phyloP scores from a whole-genome alignment of 1,284 basidiomycete species.

The Malassezia nana region DNA sequence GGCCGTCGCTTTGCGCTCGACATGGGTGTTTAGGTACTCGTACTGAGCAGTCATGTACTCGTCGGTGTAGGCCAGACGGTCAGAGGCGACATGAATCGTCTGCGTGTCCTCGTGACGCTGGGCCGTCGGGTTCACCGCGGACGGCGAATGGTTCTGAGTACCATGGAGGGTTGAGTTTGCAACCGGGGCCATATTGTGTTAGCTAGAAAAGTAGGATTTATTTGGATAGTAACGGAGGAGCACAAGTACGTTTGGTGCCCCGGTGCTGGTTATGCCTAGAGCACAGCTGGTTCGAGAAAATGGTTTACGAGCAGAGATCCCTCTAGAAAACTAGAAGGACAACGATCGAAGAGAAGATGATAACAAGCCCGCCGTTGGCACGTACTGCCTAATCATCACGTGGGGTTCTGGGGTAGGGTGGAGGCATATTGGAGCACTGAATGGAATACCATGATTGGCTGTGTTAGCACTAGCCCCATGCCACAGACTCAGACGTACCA shows the following conservation, averaged over 20 bases:
- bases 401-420: neutral
- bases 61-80: slow-evolving; percentile 39
- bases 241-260: slow-evolving; percentile 43
- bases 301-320: slow-evolving; percentile 19
- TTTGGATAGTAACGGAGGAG: slow-evolving; percentile 33
- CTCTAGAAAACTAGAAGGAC: slow-evolving; percentile 10
- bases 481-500: slow-evolving; percentile 8
- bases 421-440: slow-evolving; percentile 11
- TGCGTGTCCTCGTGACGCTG: slow-evolving; percentile 43
- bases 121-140: slow-evolving; percentile 43
- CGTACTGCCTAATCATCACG: neutral
- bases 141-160: slow-evolving; percentile 16
- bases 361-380: neutral
- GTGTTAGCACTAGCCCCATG: neutral
- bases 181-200: slow-evolving; percentile 36
- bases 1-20: slow-evolving; percentile 32
- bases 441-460: slow-evolving; percentile 37
- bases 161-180: slow-evolving; percentile 16
- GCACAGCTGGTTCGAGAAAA: slow-evolving; percentile 47
- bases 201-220: slow-evolving; percentile 19
- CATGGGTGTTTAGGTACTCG: slow-evolving; percentile 46
- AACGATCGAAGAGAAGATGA: neutral
- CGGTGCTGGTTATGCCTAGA: slow-evolving; percentile 40
- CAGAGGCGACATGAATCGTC: slow-evolving; percentile 44
- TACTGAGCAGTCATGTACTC: slow-evolving; percentile 41